Evolutionary conservation across 2,329 filamentous ascomycete species (phyloP), one percentile per base, ranked within the genome.

Genomic region (Myriosclerotinia curreyana): DNA sequence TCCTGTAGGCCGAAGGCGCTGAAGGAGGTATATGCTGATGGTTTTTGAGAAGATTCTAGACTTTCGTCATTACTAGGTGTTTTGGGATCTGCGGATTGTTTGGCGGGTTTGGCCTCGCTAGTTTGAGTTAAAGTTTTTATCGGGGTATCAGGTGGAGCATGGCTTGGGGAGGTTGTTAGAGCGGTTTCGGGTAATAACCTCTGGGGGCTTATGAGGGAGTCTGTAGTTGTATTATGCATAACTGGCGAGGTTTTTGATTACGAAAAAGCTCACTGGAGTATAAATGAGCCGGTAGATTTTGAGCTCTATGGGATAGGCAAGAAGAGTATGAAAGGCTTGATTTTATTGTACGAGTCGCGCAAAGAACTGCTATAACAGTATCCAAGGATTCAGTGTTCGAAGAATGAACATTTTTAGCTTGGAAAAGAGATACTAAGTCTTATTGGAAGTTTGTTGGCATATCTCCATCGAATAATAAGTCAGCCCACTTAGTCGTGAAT

Each of bases 11-110:
- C 55, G 42, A 48, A 22, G 44, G 31, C 44, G 14, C 42, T 59
- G 3, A 59, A 59, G 55, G 55, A 59, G 14, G 44, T 59, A 36
- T 59, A 59, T 36, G 3, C 42, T 38, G 31, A 20, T 38, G 31
- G 8, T 49, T 5, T n/a, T 7, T 5, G 20, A 36, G n/a, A 5
- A 25, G 31, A 0, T 25, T 12, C 14, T 49, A 5, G 20, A 1
- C 22, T 3, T 59, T 38, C 1, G 5, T 36, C 12, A 1, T 11
- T 8, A 7, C 15, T 59, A 1, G 9, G 17, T 4, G 28, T 12
- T 17, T 48, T 48, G n/a, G 9, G 1, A 14, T 25, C 14, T 25
- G 8, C 28, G 3, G 5, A 25, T 59, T 17, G 14, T 48, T 25
- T 48, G n/a, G 2, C 3, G 3, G 2, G 4, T 11, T 20, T 49